Conservation (phyloP, 2,329 filamentous ascomycete species). For the Claviceps digitariae region DNA sequence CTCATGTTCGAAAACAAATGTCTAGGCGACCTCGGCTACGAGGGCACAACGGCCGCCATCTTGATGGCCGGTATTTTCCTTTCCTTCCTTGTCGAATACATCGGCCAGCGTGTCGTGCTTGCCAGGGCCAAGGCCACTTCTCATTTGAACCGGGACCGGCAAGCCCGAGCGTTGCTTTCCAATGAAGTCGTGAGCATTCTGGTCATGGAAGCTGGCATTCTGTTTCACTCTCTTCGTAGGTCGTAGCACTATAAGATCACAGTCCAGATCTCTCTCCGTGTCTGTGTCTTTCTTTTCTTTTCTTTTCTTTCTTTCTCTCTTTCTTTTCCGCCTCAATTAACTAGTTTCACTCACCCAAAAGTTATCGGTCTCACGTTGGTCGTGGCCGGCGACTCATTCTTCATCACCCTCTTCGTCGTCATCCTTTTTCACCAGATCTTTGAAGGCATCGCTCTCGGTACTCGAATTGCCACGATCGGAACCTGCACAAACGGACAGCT, state of each 20-base stretch:
- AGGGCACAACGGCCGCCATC: slow-evolving; percentile 55
- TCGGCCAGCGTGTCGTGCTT: slow-evolving; percentile 45
- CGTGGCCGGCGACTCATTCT: slow-evolving; percentile 42
- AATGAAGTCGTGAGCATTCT: slow-evolving; percentile 46
- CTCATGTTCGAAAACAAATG: slow-evolving; percentile 63
- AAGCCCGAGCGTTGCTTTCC: slow-evolving; percentile 14
- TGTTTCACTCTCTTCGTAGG: slow-evolving; percentile 60
- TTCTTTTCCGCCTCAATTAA: background rate
- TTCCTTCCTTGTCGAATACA: slow-evolving; percentile 58
- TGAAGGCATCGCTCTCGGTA: slow-evolving; percentile 61
- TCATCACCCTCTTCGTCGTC: slow-evolving; percentile 47
- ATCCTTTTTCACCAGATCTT: slow-evolving; percentile 72
- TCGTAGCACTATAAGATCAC: background rate
- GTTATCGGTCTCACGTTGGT: slow-evolving; percentile 47
- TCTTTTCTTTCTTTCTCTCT: background rate
- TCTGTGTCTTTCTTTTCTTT: background rate
- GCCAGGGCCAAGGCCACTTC: slow-evolving; percentile 18
- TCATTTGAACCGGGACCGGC: slow-evolving; percentile 13
- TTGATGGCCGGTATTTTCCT: slow-evolving; percentile 63
- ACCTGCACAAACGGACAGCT: slow-evolving; percentile 10
- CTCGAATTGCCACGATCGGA: slow-evolving; percentile 50
- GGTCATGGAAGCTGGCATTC: slow-evolving; percentile 58
- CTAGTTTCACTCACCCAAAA: background rate
- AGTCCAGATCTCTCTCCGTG: no score
- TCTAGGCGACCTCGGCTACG: slow-evolving; percentile 51